Base-by-base conservation (phyloP, 805 yeast species). In the Kazachstania viticola region DNA sequence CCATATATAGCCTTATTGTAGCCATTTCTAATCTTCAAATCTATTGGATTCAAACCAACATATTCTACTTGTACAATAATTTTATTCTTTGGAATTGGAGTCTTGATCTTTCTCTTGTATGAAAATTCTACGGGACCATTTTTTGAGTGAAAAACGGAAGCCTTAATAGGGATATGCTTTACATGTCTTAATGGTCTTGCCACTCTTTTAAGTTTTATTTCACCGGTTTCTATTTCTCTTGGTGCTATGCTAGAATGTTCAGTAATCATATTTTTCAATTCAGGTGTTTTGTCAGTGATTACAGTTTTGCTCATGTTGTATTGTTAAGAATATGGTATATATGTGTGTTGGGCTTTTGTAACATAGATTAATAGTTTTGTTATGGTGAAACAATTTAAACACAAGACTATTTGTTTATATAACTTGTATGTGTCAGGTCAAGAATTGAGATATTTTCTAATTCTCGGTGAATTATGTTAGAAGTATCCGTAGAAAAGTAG, bases 31-130 rank as follows among this genome's bases (percentile, higher is more conserved):
- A 78, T 69, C 36, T 75, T 66, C 42, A 75, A 46, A 48, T 80
- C 93, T 30, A 70, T 61, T 3, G 88, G 80, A 44, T 75, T 77
- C 24, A 81, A 56, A 2, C 78, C 71, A 1, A 72, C 75, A 36
- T 70, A 69, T 29, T 60, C 59, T 14, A 78, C 72, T 41, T 75
- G 70, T 5, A 81, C 73, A 14, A 79, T 59, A 4, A 79, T 45
- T 32, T 64, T 63, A 42, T 62, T 60, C 17, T 61, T 48, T 7
- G 62, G 55, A 29, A 74, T 56, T 3, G 78, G 80, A 14, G 65
- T 48, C 18, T 63, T 63, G 29, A 70, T 62, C 24, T 64, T 65
- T 40, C 68, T 66, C 41, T 71, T 69, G 48, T 74, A 75, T 22
- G 72, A 70, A 44, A 75, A 62, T 11, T 48, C 51, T 8, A 63